A percentile compares a stretch with the other conserved stretches of the same genome.
phyloP scores from a whole-genome alignment of 2,329 filamentous ascomycete genomes.

The Xylaria multiplex region DNA sequence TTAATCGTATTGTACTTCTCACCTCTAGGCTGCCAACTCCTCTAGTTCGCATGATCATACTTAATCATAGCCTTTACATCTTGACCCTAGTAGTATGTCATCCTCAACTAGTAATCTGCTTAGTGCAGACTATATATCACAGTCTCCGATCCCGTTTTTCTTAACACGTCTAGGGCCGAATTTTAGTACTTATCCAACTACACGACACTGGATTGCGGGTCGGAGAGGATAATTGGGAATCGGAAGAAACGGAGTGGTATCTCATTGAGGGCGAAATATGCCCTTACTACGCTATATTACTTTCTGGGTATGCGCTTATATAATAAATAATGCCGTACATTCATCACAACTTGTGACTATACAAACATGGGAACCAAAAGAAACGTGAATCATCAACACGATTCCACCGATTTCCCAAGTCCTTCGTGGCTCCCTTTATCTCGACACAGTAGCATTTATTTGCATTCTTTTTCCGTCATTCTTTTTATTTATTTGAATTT shows the following conservation, averaged over 20 bases:
- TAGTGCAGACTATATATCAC: neutral
- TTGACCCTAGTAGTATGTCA: too few relatives aligned
- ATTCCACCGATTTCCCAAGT: neutral
- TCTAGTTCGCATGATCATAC: neutral
- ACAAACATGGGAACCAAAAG: neutral
- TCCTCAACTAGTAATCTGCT: neutral
- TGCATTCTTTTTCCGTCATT: neutral
- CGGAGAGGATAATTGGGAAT: neutral
- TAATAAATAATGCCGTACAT: neutral
- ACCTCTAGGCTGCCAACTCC: neutral
- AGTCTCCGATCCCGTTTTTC: neutral
- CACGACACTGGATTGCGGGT: neutral
- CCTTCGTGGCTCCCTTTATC: too few relatives aligned
- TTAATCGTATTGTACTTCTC: neutral
- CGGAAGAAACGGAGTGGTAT: constrained; percentile 12
- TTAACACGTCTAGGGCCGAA: neutral
- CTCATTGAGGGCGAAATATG: constrained; percentile 12
- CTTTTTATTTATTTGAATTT: neutral
- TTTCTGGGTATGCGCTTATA: neutral
- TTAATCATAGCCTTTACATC: neutral
- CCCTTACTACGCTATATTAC: constrained; percentile 8
- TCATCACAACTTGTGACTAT: constrained; percentile 23
- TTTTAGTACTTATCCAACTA: neutral
- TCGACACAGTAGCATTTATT: neutral
- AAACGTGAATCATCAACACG: neutral